Evolutionary conservation across 495 filamentous ascomycete genomes (phyloP).

Genomic region (Xylaria bambusicola): DNA sequence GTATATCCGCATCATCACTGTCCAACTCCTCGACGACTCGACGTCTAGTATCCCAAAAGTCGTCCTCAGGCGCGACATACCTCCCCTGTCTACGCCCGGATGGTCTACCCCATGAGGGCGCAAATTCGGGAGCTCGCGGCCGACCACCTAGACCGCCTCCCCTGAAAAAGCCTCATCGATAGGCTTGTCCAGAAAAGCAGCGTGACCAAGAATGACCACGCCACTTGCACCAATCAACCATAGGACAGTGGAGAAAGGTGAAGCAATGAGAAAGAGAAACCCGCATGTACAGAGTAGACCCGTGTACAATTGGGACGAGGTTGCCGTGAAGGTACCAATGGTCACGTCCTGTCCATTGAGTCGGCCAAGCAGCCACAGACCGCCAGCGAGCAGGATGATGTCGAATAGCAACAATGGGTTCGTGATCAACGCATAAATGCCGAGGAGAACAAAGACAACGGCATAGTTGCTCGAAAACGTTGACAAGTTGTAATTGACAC

Average conservation of each 20-base stretch:
- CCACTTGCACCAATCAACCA: conserved; percentile 96
- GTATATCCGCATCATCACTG: conserved; percentile 64
- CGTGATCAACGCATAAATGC: conserved; percentile 90
- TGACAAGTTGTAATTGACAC: conserved; percentile 94
- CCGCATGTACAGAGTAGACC: conserved; percentile 76
- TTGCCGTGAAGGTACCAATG: conserved; percentile 76
- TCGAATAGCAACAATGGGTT: conserved; percentile 84
- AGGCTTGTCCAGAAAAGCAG: conserved; percentile 94
- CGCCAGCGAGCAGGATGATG: conserved; percentile 79
- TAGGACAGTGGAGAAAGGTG: conserved; percentile 75
- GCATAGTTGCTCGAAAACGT: conserved; percentile 99
- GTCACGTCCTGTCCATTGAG: conserved; percentile 86
- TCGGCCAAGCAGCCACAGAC: conserved; percentile 87
- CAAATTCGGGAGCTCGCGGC: conserved; percentile 97
- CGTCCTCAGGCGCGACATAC: conserved; percentile 55
- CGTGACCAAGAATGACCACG: conserved; percentile 91
- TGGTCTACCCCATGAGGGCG: conserved; percentile 98
- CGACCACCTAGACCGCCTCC: conserved; percentile 99
- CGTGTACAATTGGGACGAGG: conserved; percentile 94
- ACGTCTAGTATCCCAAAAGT: conserved; percentile 44
- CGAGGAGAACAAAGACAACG: conserved; percentile 88
- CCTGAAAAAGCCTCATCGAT: conserved; percentile 99
- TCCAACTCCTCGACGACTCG: conserved; percentile 71
- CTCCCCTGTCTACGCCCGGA: conserved; percentile 75
- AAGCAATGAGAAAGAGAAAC: conserved; percentile 80